phyloP scores from a whole-genome alignment of 345 rosid species.

The Linum lewisii region DNA sequence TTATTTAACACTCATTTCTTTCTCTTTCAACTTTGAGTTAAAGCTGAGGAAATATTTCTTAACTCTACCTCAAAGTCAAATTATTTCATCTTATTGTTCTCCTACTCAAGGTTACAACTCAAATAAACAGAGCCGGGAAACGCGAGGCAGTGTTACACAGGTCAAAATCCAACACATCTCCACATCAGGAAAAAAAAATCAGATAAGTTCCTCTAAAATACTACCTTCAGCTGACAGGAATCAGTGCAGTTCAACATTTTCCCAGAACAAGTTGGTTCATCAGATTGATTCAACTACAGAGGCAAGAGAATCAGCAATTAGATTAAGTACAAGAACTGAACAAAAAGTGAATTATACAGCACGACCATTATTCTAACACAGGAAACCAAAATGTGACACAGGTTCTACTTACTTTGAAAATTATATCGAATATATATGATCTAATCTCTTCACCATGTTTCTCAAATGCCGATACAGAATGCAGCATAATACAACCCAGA shows the following conservation, averaged over 20 bases:
- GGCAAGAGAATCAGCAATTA: constrained; percentile 16
- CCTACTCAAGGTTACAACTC: not conserved
- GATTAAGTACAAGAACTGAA: constrained; percentile 10
- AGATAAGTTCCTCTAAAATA: constrained; percentile 8
- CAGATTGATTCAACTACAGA: constrained; percentile 39
- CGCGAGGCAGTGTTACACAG: not conserved
- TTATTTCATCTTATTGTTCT: not conserved
- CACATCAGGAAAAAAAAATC: not conserved
- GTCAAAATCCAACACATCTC: not conserved
- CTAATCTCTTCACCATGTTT: constrained; percentile 43
- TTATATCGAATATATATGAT: constrained; percentile 30
- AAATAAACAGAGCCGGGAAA: not conserved
- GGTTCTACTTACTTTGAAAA: constrained; percentile 48
- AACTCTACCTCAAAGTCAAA: not conserved
- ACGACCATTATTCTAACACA: constrained; percentile 9
- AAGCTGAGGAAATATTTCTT: not conserved
- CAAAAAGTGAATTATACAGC: constrained; percentile 7
- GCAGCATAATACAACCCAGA: constrained; percentile 71
- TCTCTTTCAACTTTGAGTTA: not conserved
- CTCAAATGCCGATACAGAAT: constrained; percentile 50
- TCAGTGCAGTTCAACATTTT: constrained; percentile 33
- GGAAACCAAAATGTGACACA: constrained; percentile 10
- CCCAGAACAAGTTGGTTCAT: constrained; percentile 23
- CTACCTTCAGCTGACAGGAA: constrained; percentile 68
- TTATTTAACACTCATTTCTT: no score